phyloP scores from a whole-genome alignment of 257 asterid species.

The Jacaranda mimosifolia region DNA sequence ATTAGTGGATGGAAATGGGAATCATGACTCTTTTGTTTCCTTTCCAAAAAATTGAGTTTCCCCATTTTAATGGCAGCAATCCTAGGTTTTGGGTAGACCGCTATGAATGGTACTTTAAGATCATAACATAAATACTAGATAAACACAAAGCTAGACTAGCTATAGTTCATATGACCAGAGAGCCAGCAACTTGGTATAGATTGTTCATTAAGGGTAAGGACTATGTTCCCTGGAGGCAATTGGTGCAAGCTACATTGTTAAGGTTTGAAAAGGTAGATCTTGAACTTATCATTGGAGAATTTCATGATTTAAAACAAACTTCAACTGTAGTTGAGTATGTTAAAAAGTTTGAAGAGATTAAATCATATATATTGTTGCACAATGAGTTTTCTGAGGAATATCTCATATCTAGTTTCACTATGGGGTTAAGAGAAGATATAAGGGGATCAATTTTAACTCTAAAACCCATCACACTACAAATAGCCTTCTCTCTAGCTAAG shows the following conservation, averaged over 20 bases:
- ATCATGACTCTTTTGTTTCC: not conserved
- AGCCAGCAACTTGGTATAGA: not conserved
- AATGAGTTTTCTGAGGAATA: not conserved
- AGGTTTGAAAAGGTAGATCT: no score
- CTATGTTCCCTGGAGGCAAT: no score
- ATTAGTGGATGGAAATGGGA: no score
- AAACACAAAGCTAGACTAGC: not conserved
- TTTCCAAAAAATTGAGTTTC: not conserved
- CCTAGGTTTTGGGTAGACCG: not conserved
- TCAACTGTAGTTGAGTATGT: no score
- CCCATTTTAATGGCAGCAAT: not conserved
- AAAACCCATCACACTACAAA: not conserved
- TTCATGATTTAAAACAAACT: no score
- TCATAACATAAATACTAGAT: not conserved
- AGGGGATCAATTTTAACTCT: not conserved
- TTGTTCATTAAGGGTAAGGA: no score
- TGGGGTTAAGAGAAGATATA: not conserved
- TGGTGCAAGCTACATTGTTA: no score
- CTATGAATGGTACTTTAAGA: slow-evolving; percentile 1
- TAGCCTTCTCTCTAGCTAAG: not conserved
- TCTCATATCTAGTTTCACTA: not conserved
- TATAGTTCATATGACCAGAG: not conserved
- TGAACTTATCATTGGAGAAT: no score
- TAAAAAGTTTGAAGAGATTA: no score
- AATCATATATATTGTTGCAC: no score